These are phyloP conservation scores for Tylopilus sp. DNA, from an alignment of 1,284 basidiomycete genomes.

Conservation along the genomic window DNA sequence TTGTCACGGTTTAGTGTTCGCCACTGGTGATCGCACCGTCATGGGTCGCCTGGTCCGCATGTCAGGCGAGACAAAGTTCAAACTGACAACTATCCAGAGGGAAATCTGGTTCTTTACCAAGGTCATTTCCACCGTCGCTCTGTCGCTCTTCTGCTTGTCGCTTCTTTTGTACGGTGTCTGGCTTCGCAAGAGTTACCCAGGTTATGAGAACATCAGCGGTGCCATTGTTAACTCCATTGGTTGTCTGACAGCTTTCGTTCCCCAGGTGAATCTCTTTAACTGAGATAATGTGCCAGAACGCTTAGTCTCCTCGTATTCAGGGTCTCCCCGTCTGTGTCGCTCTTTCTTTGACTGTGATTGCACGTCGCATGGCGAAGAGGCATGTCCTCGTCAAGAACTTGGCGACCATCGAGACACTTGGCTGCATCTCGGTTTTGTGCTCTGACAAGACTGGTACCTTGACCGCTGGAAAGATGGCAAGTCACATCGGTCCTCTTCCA, in stretches of 20 bases:
- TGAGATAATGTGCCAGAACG: neutral
- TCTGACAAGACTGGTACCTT: constrained; percentile 56
- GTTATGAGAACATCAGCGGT: constrained; percentile 37
- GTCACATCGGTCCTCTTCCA: neutral
- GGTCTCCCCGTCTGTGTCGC: constrained; percentile 51
- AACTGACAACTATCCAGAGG: constrained; percentile 45
- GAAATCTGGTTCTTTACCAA: constrained; percentile 51
- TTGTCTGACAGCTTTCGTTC: constrained; percentile 48
- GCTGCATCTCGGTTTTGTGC: constrained; percentile 54
- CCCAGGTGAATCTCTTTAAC: constrained; percentile 35
- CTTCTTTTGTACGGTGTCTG: constrained; percentile 46
- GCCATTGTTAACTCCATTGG: constrained; percentile 48
- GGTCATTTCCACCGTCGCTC: constrained; percentile 42
- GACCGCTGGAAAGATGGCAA: constrained; percentile 41
- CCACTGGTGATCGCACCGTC: constrained; percentile 55
- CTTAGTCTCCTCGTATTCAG: constrained; percentile 4
- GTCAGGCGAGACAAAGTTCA: constrained; percentile 47
- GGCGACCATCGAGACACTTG: constrained; percentile 59
- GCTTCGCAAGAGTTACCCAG: constrained; percentile 38
- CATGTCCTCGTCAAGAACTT: constrained; percentile 58
- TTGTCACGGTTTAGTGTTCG: constrained; percentile 56
- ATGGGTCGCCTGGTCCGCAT: constrained; percentile 62
- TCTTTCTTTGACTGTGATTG: constrained; percentile 49
- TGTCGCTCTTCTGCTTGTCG: constrained; percentile 39
- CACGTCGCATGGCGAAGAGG: constrained; percentile 47